Percentiles rank a stretch among this genome's conserved stretches.
These are phyloP conservation scores for Penicillium sp. DNA, from an alignment of 2,329 filamentous ascomycete species.

Conservation along the genomic window DNA sequence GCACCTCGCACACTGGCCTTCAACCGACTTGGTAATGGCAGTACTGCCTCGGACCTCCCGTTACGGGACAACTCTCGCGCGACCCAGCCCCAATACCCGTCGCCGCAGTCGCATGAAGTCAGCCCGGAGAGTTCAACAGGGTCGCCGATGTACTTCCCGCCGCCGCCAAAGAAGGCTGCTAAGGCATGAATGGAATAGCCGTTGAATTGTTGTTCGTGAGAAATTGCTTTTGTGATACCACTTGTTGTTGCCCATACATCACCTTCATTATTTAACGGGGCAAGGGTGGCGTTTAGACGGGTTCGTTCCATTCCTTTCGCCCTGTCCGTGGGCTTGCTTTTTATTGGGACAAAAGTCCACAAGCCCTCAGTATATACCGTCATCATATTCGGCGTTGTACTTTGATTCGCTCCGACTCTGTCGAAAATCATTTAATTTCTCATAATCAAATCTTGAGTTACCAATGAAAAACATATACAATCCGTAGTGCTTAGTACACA, in stretches of 20 bases:
- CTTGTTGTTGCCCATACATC: neutral
- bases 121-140: slow-evolving; percentile 5
- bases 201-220: neutral
- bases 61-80: slow-evolving; percentile 34
- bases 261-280: slow-evolving; percentile 5
- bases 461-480: neutral
- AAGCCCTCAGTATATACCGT: neutral
- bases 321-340: neutral
- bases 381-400: slow-evolving; percentile 3
- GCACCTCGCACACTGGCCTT: slow-evolving; percentile 46
- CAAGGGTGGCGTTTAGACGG: neutral
- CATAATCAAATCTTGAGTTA: neutral
- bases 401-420: neutral
- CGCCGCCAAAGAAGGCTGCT: slow-evolving; percentile 42
- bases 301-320: neutral
- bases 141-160: slow-evolving; percentile 43
- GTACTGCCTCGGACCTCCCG: slow-evolving; percentile 40
- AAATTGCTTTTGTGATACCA: slow-evolving; percentile 10
- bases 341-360: neutral
- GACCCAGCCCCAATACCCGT: slow-evolving; percentile 22
- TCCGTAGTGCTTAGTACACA: neutral
- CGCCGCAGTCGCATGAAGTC: slow-evolving; percentile 21
- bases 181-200: slow-evolving; percentile 20
- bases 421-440: neutral
- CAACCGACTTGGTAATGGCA: slow-evolving; percentile 38